phyloP scores from a whole-genome alignment of 2,329 filamentous ascomycete species.

The Cladorrhinum sp. region DNA sequence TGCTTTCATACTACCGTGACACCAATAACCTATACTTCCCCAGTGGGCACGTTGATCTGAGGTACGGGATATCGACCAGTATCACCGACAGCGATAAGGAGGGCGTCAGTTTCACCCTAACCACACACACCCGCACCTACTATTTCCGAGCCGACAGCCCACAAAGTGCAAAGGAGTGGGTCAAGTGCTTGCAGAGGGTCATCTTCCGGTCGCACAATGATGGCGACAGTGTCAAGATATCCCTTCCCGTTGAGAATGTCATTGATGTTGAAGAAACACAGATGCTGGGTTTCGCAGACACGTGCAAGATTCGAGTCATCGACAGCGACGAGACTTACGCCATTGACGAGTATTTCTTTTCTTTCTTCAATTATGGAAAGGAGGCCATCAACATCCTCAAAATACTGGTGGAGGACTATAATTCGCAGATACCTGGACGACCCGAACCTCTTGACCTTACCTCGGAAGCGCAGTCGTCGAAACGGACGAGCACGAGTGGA shows the following conservation, averaged over 20 bases:
- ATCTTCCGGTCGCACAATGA: slow-evolving; percentile 96
- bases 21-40: slow-evolving; percentile 87
- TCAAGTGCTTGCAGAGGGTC: slow-evolving; percentile 86
- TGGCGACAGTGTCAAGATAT: slow-evolving; percentile 95
- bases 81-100: slow-evolving; percentile 76
- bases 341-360: slow-evolving; percentile 98
- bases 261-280: slow-evolving; percentile 90
- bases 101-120: slow-evolving; percentile 71
- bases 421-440: slow-evolving; percentile 41
- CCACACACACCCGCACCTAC: slow-evolving; percentile 78
- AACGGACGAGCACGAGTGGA: slow-evolving; percentile 18
- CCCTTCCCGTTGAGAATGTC: slow-evolving; percentile 80
- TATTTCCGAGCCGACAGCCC: slow-evolving; percentile 86
- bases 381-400: slow-evolving; percentile 79
- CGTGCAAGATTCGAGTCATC: slow-evolving; percentile 87
- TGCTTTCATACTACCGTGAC: slow-evolving; percentile 84
- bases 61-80: slow-evolving; percentile 85
- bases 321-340: slow-evolving; percentile 93
- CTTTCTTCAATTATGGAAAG: slow-evolving; percentile 83
- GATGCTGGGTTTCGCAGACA: slow-evolving; percentile 88
- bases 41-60: slow-evolving; percentile 84
- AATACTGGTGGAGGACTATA: slow-evolving; percentile 65
- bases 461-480: slow-evolving; percentile 20
- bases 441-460: slow-evolving; percentile 19
- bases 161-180: slow-evolving; percentile 91